These are phyloP conservation scores for Chamaecyparis obtusa DNA, from an alignment of 75 land plant species.

Conservation along the genomic window DNA sequence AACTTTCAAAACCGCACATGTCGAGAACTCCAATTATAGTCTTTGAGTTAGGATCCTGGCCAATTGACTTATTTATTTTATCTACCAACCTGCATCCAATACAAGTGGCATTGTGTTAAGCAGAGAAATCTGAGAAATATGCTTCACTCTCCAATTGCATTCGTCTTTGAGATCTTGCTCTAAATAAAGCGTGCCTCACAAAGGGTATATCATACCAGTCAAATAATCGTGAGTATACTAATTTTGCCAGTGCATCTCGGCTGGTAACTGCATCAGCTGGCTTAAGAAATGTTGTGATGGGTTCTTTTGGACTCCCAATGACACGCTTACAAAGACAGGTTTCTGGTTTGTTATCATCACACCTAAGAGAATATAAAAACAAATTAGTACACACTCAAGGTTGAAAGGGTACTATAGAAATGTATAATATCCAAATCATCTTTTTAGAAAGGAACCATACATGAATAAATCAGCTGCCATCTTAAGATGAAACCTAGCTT, in stretches of 20 bases:
- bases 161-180: background rate
- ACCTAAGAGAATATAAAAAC: slow-evolving; percentile 8
- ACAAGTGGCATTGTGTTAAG: background rate
- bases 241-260: slow-evolving; percentile 86
- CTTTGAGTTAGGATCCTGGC: slow-evolving; percentile 92
- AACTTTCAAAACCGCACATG: slow-evolving; percentile 99
- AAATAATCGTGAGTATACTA: slow-evolving; percentile 80
- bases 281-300: slow-evolving; percentile 69
- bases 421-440: no score
- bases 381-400: background rate
- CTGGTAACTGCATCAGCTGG: slow-evolving; percentile 58
- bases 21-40: slow-evolving; percentile 89
- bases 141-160: background rate
- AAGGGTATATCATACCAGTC: slow-evolving; percentile 52
- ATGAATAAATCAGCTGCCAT: slow-evolving; percentile 87
- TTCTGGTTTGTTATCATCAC: slow-evolving; percentile 56
- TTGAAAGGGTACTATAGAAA: background rate
- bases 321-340: slow-evolving; percentile 71
- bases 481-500: slow-evolving; percentile 77
- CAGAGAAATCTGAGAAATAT: background rate
- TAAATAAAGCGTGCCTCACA: background rate
- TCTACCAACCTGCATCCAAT: slow-evolving; percentile 81
- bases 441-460: slow-evolving; percentile 31
- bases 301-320: slow-evolving; percentile 82
- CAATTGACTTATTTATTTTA: slow-evolving; percentile 88